A percentile compares a stretch with the other conserved stretches of the same genome.
Evolutionary conservation across 2,329 filamentous ascomycete species (phyloP).

Genomic region (Coleophoma crateriformis): DNA sequence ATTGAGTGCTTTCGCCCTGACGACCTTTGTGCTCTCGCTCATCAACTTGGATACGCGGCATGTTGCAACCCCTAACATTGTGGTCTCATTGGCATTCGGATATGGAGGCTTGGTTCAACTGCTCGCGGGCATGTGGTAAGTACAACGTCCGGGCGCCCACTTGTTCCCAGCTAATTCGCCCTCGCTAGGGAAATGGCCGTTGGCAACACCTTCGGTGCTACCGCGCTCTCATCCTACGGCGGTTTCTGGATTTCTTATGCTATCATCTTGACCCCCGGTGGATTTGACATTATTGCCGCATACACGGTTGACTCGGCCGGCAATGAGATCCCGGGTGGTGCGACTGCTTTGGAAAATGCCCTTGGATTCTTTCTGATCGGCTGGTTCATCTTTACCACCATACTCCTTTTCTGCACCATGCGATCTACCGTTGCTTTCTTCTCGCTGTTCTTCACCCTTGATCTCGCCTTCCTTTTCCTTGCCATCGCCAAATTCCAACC

Average conservation of each 20-base stretch:
- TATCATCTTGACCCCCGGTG: constrained; percentile 51
- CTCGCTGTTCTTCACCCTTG: constrained; percentile 52
- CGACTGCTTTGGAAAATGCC: constrained; percentile 39
- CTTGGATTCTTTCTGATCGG: constrained; percentile 53
- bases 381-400: constrained; percentile 59
- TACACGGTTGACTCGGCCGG: constrained; percentile 22
- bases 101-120: constrained; percentile 66
- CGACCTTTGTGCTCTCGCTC: constrained; percentile 54
- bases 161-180: background rate
- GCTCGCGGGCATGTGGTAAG: constrained; percentile 62
- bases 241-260: constrained; percentile 57
- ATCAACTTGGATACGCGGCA: constrained; percentile 48
- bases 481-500: constrained; percentile 33
- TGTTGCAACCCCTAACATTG: constrained; percentile 43
- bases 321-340: constrained; percentile 14
- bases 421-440: constrained; percentile 56
- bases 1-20: constrained; percentile 55
- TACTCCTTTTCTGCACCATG: constrained; percentile 51
- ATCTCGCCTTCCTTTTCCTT: constrained; percentile 51
- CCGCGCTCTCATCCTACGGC: constrained; percentile 55
- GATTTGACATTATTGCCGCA: constrained; percentile 41
- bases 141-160: background rate
- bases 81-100: constrained; percentile 49
- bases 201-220: constrained; percentile 59
- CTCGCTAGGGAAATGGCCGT: constrained; percentile 52